phyloP scores from a whole-genome alignment of 2,329 filamentous ascomycete species.

The Colletotrichum sp. region DNA sequence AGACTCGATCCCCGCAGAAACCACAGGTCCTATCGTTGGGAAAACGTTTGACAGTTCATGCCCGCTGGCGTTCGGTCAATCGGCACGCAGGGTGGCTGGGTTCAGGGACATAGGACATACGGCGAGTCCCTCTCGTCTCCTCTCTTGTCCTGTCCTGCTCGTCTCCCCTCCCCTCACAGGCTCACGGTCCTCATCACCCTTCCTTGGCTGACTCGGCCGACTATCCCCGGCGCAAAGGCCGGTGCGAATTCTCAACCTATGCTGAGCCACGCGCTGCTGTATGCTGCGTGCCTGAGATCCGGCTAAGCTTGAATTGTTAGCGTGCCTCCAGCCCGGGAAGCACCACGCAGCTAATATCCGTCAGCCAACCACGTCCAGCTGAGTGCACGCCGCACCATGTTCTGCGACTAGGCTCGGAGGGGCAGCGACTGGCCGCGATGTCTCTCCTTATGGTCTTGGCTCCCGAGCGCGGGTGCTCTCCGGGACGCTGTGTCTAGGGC shows the following conservation, averaged over 20 bases:
- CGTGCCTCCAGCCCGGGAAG: conserved; percentile 6
- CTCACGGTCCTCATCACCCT: background rate
- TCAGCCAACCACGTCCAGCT: background rate
- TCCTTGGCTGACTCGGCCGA: background rate
- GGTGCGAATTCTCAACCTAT: background rate
- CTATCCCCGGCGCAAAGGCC: background rate
- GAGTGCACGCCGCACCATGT: background rate
- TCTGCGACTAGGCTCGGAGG: background rate
- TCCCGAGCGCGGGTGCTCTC: conserved; percentile 2
- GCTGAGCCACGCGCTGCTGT: background rate
- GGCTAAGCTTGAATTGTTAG: conserved; percentile 18
- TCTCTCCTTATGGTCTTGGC: background rate
- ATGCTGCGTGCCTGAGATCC: background rate
- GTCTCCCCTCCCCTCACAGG: background rate
- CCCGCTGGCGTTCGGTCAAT: background rate
- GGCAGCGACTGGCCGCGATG: background rate
- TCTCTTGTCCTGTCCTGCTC: background rate
- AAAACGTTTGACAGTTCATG: background rate
- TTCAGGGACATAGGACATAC: background rate
- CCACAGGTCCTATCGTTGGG: background rate
- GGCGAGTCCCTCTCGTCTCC: background rate
- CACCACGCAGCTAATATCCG: background rate
- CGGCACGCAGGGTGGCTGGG: background rate
- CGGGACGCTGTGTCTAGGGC: conserved; percentile 1
- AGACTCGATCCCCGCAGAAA: background rate